Evolutionary conservation across 1,139 yeast genomes (phyloP).

Genomic region (Zhuliangozyma blackwelliae): DNA sequence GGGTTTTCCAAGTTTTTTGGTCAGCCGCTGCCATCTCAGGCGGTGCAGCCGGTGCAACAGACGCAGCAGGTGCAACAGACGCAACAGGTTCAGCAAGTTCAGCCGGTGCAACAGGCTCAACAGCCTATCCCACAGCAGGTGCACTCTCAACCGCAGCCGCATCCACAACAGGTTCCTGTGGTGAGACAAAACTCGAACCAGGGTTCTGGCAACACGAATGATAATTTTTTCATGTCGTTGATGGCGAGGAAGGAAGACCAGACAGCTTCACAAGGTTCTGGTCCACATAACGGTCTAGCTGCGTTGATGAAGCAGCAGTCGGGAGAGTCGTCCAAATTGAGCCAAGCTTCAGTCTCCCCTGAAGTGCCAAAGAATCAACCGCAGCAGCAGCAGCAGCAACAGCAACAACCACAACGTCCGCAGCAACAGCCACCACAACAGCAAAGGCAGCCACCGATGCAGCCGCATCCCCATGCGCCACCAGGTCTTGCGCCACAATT

Average conservation of each 20-base stretch:
- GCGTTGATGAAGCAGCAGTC: neutral
- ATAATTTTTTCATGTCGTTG: conserved; percentile 52
- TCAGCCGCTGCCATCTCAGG: neutral
- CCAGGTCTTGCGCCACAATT: conserved; percentile 6
- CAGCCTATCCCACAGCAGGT: neutral
- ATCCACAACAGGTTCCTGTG: conserved; percentile 7
- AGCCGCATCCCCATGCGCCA: conserved; percentile 4
- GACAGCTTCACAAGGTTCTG: conserved; percentile 3
- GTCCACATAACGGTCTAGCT: conserved; percentile 6
- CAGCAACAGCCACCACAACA: conserved; percentile 6
- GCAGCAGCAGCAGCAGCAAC: conserved; percentile 11
- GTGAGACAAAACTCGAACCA: neutral
- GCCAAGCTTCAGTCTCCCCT: neutral
- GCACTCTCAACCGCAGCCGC: conserved; percentile 3
- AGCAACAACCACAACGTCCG: conserved; percentile 9
- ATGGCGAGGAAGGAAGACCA: conserved; percentile 33
- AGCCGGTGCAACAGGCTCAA: neutral
- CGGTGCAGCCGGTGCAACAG: no score
- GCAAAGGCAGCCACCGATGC: conserved; percentile 6
- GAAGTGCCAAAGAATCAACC: conserved; percentile 2
- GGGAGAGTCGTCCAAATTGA: neutral
- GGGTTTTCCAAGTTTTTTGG: conserved; percentile 14
- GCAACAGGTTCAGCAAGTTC: neutral
- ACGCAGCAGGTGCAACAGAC: no score
- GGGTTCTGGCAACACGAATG: conserved; percentile 21